Conservation (phyloP, 1,284 basidiomycete species). For the Trametes pubescens region DNA sequence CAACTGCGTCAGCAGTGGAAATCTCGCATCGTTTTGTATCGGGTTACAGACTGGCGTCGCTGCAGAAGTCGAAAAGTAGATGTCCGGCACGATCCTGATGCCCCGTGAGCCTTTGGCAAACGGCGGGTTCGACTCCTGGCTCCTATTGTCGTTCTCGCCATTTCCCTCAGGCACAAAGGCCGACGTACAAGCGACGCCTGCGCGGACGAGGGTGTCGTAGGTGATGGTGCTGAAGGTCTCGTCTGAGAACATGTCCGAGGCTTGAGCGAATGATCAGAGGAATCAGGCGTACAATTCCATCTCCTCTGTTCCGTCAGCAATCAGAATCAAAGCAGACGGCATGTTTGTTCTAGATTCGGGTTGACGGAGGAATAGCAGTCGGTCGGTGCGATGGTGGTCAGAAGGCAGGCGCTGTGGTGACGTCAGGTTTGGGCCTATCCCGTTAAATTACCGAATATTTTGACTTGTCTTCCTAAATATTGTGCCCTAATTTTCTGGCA, state of each 20-base stretch:
- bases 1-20: neutral
- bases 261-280: neutral
- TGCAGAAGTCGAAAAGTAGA: constrained; percentile 54
- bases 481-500: neutral
- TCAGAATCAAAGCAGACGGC: constrained; percentile 73
- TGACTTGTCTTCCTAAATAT: neutral
- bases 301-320: constrained; percentile 92
- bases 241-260: constrained; percentile 12
- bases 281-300: constrained; percentile 78
- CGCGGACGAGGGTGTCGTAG: constrained; percentile 83
- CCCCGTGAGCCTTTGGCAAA: constrained; percentile 76
- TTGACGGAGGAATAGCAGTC: neutral
- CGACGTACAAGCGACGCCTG: constrained; percentile 68
- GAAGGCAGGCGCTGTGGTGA: neutral
- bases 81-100: constrained; percentile 77
- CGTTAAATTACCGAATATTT: neutral
- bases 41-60: constrained; percentile 34
- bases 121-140: constrained; percentile 42
- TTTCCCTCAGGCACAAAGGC: constrained; percentile 63
- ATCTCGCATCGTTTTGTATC: neutral
- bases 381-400: neutral
- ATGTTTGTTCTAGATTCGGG: constrained; percentile 38
- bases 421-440: neutral
- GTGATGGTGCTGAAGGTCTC: constrained; percentile 66
- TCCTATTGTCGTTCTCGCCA: constrained; percentile 10